Base-by-base conservation (phyloP, 2,329 filamentous ascomycete species). In the Exophiala sp. region DNA sequence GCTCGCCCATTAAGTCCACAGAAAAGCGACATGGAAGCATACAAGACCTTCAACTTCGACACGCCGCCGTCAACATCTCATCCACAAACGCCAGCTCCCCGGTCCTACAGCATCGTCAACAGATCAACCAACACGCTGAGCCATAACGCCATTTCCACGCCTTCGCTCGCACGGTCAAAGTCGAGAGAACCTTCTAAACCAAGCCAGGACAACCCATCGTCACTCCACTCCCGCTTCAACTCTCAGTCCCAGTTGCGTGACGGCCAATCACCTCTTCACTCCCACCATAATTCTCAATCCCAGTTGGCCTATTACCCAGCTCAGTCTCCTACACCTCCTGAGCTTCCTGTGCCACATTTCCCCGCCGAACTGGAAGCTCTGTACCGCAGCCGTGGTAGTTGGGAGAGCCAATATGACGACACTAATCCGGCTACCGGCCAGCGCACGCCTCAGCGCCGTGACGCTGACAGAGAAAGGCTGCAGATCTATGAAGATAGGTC, bases 41-140 rank as follows among this genome's bases (percentile, higher is more conserved):
- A 47, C 47, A 55, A 48, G 18, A 43, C 49, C 3, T 50, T 55
- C 42, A 42, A 52, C 27, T 52, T 55, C 18, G 49, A 52, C 5
- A 52, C 40, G 29, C 43, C 49, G 13, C 21, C 21, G 10, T 39
- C 46, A n/a, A 19, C 46, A 23, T 14, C 46, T 18, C 24, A 40
- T 10, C 11, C 43, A 24, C 19, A 32, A 11, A 38, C 43, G 10
- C 47, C 51, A 23, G 22, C 19, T 3, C 13, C 19, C 13, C 19
- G 19, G 13, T 23, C 38, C 7, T 22, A 41, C 19, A 24, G 21
- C 38, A 41, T n/a, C 22, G 4, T 41, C 38, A 41, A 41, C 38
- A 22, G 21, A n/a, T 10, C 7, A 19, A 41, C 19, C 4, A 14
- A 14, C 23, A 21, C 18, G 14, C 43, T 39, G 19, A 27, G 38